Percentiles rank a stretch among this genome's conserved stretches.
phyloP scores from a whole-genome alignment of 495 filamentous ascomycete genomes.

The Aspergillus nidulans region DNA sequence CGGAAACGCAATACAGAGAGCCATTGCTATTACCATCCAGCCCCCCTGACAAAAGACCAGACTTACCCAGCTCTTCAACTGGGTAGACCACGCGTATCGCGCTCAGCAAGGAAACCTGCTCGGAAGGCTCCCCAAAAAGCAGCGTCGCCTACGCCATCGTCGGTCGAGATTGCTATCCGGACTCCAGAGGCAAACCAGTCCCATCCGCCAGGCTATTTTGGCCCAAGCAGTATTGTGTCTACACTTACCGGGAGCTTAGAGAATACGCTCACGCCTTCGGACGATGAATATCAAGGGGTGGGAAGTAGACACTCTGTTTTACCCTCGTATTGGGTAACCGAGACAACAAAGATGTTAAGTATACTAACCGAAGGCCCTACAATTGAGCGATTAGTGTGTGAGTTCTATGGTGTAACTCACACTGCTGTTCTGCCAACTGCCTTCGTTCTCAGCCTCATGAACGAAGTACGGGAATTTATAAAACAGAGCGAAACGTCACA shows the following conservation, averaged over 20 bases:
- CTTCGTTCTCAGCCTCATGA: conserved; percentile 22
- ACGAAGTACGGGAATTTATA: conserved; percentile 3
- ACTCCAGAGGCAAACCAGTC: conserved; percentile 5
- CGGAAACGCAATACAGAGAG: not conserved
- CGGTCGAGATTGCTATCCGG: not conserved
- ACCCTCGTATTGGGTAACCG: conserved; percentile 25
- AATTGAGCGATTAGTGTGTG: conserved; percentile 20
- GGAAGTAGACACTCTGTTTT: not conserved
- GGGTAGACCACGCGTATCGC: not conserved
- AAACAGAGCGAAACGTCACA: not conserved
- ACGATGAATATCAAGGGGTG: not conserved
- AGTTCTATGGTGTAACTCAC: conserved; percentile 26
- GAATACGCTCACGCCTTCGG: not conserved
- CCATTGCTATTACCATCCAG: conserved; percentile 26
- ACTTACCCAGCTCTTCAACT: not conserved
- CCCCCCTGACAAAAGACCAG: conserved; percentile 27
- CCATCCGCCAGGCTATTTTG: conserved; percentile 26
- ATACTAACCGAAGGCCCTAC: conserved; percentile 19
- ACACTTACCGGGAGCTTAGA: conserved; percentile 20
- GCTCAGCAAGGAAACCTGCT: not conserved
- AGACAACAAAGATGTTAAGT: conserved; percentile 18
- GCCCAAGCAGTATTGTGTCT: conserved; percentile 30
- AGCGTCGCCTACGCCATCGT: conserved; percentile 9
- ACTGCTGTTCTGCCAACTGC: conserved; percentile 21
- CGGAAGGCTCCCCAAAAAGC: not conserved